A percentile compares a stretch with the other conserved stretches of the same genome.
Evolutionary conservation across 208 protist species (phyloP).

Genomic region (Porcisia deanei): DNA sequence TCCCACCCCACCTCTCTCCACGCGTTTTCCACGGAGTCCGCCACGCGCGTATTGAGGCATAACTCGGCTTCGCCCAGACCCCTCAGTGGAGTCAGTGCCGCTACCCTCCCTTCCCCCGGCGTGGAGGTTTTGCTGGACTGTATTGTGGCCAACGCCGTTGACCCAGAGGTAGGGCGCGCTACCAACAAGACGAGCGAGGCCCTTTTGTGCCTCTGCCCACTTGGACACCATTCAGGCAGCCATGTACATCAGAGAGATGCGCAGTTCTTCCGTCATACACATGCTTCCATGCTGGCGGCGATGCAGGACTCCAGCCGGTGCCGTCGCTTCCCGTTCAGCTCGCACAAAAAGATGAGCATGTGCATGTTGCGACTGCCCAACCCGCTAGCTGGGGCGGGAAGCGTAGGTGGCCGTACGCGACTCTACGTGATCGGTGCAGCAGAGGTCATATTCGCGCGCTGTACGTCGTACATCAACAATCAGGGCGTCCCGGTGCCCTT

Average conservation of each 20-base stretch:
- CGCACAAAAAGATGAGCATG: slow-evolving; percentile 66
- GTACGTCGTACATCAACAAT: slow-evolving; percentile 39
- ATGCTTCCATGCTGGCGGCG: slow-evolving; percentile 25
- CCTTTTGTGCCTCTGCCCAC: slow-evolving; percentile 42
- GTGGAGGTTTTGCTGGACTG: slow-evolving; percentile 64
- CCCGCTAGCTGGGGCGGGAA: neutral
- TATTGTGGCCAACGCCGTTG: slow-evolving; percentile 56
- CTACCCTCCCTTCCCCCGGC: slow-evolving; percentile 24
- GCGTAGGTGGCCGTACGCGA: slow-evolving; percentile 24
- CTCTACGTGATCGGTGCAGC: slow-evolving; percentile 66
- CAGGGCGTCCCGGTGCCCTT: slow-evolving; percentile 42
- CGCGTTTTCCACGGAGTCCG: neutral
- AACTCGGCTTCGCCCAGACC: neutral
- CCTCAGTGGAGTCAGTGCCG: slow-evolving; percentile 5
- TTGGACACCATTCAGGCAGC: slow-evolving; percentile 14
- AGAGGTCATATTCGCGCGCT: slow-evolving; percentile 63
- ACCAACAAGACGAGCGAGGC: slow-evolving; percentile 78
- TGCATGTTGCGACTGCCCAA: slow-evolving; percentile 42
- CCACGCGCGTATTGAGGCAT: slow-evolving; percentile 2
- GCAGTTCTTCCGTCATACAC: slow-evolving; percentile 26
- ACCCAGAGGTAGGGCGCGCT: slow-evolving; percentile 55
- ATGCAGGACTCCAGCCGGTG: slow-evolving; percentile 51
- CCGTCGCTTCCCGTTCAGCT: slow-evolving; percentile 74
- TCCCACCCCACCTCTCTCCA: neutral
- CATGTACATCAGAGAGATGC: slow-evolving; percentile 8